Base-by-base conservation (phyloP, 2,329 filamentous ascomycete genomes). In the Ophiostoma himal-ulmi region DNA sequence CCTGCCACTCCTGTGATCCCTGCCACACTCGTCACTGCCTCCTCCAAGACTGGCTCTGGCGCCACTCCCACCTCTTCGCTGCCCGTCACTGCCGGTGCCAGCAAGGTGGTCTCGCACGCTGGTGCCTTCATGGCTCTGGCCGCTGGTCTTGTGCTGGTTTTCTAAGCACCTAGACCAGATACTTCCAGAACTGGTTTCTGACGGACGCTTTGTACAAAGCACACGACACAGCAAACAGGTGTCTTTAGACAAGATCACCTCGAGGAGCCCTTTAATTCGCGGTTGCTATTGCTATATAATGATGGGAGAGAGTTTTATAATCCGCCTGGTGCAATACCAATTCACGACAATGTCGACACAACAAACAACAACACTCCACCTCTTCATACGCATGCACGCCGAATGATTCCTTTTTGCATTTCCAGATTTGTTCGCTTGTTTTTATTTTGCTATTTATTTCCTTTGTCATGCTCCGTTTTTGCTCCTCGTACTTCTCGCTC, bases 11-110 rank as follows among this genome's bases (percentile, higher is more conserved):
- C 30, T 30, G 30, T 3, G 30, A 30, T 3, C 30, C 30, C 30
- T 30, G 30, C 30, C 30, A 30, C 30, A 30, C 34, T 66, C 7
- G 41, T 67, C 48, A 41, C 68, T 3, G 41, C 67, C 30, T 26
- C 26, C 30, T 26, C 65, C 34, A 41, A 66, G 41, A 60, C 70
- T 3, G 20, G 4, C 10, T 30, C 54, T 26, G 70, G 10, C 39
- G 20, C 39, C 13, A 5, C n/a, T 39, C 13, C 30, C 54, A 34
- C 71, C 6, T 5, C 71, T 13, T 36, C 36, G 17, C 30, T 70
- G 57, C 54, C 67, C 17, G 72, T 73, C 67, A 73, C 72, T 7
- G 73, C 73, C 26, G 73, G 69, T 22, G 73, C 71, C 13, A 62
- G 22, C 44, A 67, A 26, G 17, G 3, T 68, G 41, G 65, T 37